Evolutionary conservation across 768 basidiomycete genomes (phyloP), one percentile per base, ranked within the genome.

Genomic region (Lactarius evosmus): DNA sequence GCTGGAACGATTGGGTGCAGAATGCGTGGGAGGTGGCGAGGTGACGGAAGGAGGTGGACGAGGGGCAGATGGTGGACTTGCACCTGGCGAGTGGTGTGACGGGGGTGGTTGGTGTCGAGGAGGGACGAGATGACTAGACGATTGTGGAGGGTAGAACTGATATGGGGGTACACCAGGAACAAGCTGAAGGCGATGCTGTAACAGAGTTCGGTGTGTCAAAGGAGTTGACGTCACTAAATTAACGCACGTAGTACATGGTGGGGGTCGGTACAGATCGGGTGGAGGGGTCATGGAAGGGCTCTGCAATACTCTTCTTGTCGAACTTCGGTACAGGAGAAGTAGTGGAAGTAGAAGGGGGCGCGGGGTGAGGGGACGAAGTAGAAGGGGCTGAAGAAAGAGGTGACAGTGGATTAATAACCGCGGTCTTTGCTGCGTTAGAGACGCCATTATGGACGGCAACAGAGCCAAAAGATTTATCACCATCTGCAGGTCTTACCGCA

Each of bases 401-500:
- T 52, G 69, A 33, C 7, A 61, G 67, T 29, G 61, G 64, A 46
- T 19, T 65, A 11, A 56, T 60, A 22, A 66, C 58, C 5, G 58
- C 58, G 49, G 67, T 52, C 57, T 68, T 66, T 53, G 54, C 58
- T 7, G 64, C 17, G 30, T 58, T 59, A 12, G 56, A 58, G 27
- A 78, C 80, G 60, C 78, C 78, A 73, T 78, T 76, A 54, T 81
- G 79, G 46, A 78, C 78, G 60, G 75, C 70, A 69, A 94, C 84
- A 25, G 88, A 81, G 71, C 93, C 92, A 76, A 95, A 95, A 50
- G 89, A 83, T 75, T 87, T 92, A 69, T 93, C 87, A 70, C 76
- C 82, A 70, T 88, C 87, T 67, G 56, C 65, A 54, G 85, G 79
- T 78, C 85, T 88, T 72, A 85, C 78, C 67, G 76, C 81, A 62